Evolutionary conservation across 176 grass and related monocot genomes (phyloP), one percentile per base, ranked within the genome.

Genomic region (Aegilops sharonensis): DNA sequence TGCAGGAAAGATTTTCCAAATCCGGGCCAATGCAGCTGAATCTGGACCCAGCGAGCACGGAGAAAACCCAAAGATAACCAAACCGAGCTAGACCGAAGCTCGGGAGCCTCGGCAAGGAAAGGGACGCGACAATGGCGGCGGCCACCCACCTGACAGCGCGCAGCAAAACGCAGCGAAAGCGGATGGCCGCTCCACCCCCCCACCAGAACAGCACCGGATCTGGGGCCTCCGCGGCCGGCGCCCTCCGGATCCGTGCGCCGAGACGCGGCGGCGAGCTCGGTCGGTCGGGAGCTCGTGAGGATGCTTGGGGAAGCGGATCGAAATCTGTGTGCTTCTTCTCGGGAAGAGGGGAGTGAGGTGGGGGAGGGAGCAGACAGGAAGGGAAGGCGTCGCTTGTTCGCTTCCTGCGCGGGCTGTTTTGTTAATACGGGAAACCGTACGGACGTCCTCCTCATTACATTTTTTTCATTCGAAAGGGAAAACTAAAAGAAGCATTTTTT

Each of bases 201-300:
- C 17, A 59, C 7, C 18, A 59, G 56, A 59, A 21, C 7, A 0
- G 56, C 56, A 9, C n/a, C 69, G 85, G 82, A 89, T 86, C 78
- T 78, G 85, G 7, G 8, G 56, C 72, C 81, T 75, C 68, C 42
- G 27, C 56, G 42, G 20, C 5, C 75, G 81, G 76, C 42, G 63
- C 77, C 64, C 54, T 24, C 76, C 65, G 71, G 87, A 94, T 97
- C 90, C 81, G 72, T 47, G 81, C 78, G n/a, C 25, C 52, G 83
- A 39, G 31, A 66, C 18, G 84, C 77, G 35, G 61, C 66, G 39
- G 84, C 3, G 71, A 34, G 3, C 60, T 2, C 69, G 50, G 57
- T 11, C n/a, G 18, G 57, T 11, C n/a, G 18, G 13, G 63, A 21
- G 30, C 27, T 14, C 60, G 72, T 2, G 71, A 68, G 48, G 9